phyloP scores from a whole-genome alignment of 108 stramenopile genomes.

The Cyclotella choctawhatcheeana region DNA sequence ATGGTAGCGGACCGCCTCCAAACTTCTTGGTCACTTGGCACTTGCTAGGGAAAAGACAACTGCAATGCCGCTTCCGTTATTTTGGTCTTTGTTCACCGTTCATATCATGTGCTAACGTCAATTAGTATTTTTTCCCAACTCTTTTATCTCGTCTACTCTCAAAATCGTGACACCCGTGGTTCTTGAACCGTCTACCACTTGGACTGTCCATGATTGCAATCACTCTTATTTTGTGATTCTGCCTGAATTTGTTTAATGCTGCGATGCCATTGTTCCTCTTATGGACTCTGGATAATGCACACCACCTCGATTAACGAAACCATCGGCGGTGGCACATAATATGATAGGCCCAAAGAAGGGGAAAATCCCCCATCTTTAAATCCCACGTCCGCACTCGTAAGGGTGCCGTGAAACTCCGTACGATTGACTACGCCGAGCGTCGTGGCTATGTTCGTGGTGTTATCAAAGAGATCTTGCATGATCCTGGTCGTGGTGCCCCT shows the following conservation, averaged over 20 bases:
- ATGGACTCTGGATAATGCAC: constrained; percentile 53
- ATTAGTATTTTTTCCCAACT: background rate
- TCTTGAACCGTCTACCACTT: background rate
- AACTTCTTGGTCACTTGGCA: background rate
- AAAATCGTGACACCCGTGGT: background rate
- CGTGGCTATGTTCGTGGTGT: constrained; percentile 99
- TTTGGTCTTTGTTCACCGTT: background rate
- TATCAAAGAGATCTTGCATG: constrained; percentile 98
- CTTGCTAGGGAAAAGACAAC: constrained; percentile 7
- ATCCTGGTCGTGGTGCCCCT: constrained; percentile 98
- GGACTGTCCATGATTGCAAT: background rate
- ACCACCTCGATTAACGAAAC: constrained; percentile 31
- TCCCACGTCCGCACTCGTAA: constrained; percentile 96
- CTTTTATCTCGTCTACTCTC: background rate
- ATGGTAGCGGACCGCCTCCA: background rate
- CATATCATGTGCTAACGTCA: background rate
- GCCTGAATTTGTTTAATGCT: constrained; percentile 24
- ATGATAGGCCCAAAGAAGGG: constrained; percentile 93
- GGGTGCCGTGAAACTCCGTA: constrained; percentile 98
- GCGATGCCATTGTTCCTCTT: constrained; percentile 49
- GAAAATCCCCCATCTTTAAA: constrained; percentile 97
- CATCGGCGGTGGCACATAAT: constrained; percentile 23
- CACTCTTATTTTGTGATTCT: background rate
- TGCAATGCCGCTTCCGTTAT: no score
- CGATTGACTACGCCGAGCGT: constrained; percentile 97